These are phyloP conservation scores for Dipodascopsis uninucleata DNA, from an alignment of 805 yeast species.

Conservation along the genomic window DNA sequence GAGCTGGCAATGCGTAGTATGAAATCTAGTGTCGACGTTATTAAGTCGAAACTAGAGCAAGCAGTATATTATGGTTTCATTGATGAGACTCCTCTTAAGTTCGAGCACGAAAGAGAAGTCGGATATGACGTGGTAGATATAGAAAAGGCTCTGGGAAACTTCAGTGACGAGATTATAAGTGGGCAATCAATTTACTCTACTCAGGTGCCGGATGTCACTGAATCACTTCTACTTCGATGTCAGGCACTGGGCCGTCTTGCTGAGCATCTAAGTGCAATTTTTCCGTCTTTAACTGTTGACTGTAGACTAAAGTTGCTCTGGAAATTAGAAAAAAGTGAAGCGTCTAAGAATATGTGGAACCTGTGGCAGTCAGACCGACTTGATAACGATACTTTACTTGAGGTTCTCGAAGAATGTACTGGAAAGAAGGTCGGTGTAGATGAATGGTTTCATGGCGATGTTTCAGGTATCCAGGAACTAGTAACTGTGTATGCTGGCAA, in stretches of 20 bases:
- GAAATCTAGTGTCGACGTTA: slow-evolving; percentile 36
- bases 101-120: slow-evolving; percentile 44
- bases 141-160: slow-evolving; percentile 48
- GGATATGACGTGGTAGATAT: slow-evolving; percentile 46
- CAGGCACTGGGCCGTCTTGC: slow-evolving; percentile 46
- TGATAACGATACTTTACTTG: slow-evolving; percentile 3
- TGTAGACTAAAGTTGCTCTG: slow-evolving; percentile 43
- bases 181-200: slow-evolving; percentile 37
- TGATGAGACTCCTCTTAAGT: slow-evolving; percentile 44
- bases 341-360: slow-evolving; percentile 47
- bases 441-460: slow-evolving; percentile 14
- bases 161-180: slow-evolving; percentile 54
- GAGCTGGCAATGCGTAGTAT: slow-evolving; percentile 13
- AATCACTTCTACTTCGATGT: slow-evolving; percentile 45
- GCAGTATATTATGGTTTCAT: slow-evolving; percentile 62
- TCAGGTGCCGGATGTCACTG: slow-evolving; percentile 13
- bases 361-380: slow-evolving; percentile 1
- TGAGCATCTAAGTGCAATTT: slow-evolving; percentile 43
- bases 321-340: slow-evolving; percentile 45
- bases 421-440: slow-evolving; percentile 6
- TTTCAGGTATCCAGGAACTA: slow-evolving; percentile 19
- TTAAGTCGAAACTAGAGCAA: slow-evolving; percentile 77
- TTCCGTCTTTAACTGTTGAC: slow-evolving; percentile 36
- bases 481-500: slow-evolving; percentile 11
- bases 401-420: slow-evolving; percentile 11